Percentiles rank a stretch among this genome's conserved stretches.
Conservation (phyloP, 2,329 filamentous ascomycete species). For the Tolypocladium tropicale region DNA sequence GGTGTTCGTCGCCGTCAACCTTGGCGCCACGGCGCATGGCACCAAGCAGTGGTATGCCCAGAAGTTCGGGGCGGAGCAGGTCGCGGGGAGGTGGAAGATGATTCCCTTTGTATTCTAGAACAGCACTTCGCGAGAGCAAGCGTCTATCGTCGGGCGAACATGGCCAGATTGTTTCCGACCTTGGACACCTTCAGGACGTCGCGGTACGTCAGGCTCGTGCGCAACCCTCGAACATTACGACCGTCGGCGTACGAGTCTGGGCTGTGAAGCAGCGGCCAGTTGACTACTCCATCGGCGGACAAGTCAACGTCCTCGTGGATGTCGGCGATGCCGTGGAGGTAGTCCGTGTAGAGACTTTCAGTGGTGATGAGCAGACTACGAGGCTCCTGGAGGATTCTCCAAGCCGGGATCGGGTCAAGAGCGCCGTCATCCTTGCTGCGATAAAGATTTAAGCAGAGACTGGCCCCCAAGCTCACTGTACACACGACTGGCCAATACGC, state of each 20-base stretch:
- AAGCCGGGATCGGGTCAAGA: constrained; percentile 37
- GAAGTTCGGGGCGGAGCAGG: constrained; percentile 60
- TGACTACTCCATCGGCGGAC: constrained; percentile 49
- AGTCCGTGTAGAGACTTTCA: constrained; percentile 55
- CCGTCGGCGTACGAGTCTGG: constrained; percentile 36
- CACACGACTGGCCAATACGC: constrained; percentile 85
- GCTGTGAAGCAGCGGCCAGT: constrained; percentile 58
- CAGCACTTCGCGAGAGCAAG: constrained; percentile 7
- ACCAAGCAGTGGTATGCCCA: constrained; percentile 70
- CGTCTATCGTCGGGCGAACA: constrained; percentile 28
- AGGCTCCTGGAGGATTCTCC: constrained; percentile 69
- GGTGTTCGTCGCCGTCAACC: constrained; percentile 66
- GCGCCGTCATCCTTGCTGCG: constrained; percentile 51
- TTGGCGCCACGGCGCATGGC: constrained; percentile 69
- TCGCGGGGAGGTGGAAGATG: constrained; percentile 62
- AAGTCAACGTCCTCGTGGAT: constrained; percentile 57
- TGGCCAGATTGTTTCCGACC: constrained; percentile 56
- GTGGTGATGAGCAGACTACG: constrained; percentile 70
- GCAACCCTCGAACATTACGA: constrained; percentile 44
- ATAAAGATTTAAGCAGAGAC: constrained; percentile 69
- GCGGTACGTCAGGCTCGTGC: constrained; percentile 69
- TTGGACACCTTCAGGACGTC: constrained; percentile 79
- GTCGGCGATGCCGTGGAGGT: constrained; percentile 66
- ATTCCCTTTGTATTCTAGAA: constrained; percentile 55
- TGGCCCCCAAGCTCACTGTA: constrained; percentile 75